Conservation (phyloP, 768 basidiomycete genomes). For the Termitomyces sp. region DNA sequence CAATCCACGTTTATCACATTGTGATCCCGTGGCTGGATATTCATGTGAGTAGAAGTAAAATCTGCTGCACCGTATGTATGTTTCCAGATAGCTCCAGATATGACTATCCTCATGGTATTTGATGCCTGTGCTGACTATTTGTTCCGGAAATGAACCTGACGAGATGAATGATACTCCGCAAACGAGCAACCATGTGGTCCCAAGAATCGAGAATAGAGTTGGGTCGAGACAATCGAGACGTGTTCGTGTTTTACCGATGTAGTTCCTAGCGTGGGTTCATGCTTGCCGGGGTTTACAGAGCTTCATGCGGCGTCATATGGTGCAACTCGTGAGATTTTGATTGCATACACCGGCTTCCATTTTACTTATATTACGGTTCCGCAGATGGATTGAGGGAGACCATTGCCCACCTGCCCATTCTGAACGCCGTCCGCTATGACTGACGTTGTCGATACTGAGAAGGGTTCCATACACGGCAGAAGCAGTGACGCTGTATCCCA, state of each 20-base stretch:
- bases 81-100: background rate
- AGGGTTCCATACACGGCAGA: constrained; percentile 13
- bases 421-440: constrained; percentile 14
- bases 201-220: constrained; percentile 4
- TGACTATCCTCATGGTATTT: background rate
- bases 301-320: constrained; percentile 16
- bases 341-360: constrained; percentile 12
- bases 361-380: constrained; percentile 17
- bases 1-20: no score
- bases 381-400: constrained; percentile 1
- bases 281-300: background rate
- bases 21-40: background rate
- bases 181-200: constrained; percentile 9
- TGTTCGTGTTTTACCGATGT: background rate
- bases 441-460: constrained; percentile 19
- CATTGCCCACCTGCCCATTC: constrained; percentile 11
- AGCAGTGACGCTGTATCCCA: constrained; percentile 17
- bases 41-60: background rate
- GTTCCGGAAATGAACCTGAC: background rate
- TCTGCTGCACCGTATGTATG: background rate
- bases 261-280: constrained; percentile 10
- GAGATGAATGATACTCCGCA: constrained; percentile 6
- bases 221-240: no score
- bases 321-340: constrained; percentile 17
- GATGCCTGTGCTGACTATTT: background rate